Conservation (phyloP, 192 early-diverging fungal species). For the Gaertneriomyces sp. region DNA sequence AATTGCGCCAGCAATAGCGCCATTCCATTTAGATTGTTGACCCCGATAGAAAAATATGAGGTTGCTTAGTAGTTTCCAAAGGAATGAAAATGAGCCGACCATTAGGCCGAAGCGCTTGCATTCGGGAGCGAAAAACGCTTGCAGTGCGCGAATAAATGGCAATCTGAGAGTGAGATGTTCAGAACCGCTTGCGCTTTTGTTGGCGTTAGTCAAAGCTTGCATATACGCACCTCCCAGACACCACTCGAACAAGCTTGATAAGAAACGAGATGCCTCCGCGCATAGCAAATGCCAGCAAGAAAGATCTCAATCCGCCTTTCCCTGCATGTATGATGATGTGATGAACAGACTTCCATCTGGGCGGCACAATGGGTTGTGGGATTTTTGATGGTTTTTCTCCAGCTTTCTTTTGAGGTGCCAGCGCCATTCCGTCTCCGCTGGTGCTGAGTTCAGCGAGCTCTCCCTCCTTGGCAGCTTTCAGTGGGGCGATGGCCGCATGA, state of each 20-base stretch:
- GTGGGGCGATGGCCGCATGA: too few relatives aligned
- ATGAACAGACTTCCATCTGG: constrained; percentile 21
- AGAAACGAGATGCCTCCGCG: constrained; percentile 54
- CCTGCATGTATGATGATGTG: constrained; percentile 47
- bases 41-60: constrained; percentile 29
- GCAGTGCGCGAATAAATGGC: constrained; percentile 38
- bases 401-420: too few relatives aligned
- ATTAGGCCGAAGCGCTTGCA: constrained; percentile 68
- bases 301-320: constrained; percentile 50
- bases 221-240: constrained; percentile 35
- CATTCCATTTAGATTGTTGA: constrained; percentile 34
- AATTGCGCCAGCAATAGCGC: constrained; percentile 22
- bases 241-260: constrained; percentile 45
- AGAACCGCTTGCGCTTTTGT: not conserved
- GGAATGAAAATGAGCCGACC: constrained; percentile 71
- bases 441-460: too few relatives aligned
- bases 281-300: constrained; percentile 50
- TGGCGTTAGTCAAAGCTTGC: not conserved
- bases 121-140: constrained; percentile 54
- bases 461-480: too few relatives aligned
- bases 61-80: constrained; percentile 74
- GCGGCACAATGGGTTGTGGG: constrained; percentile 18
- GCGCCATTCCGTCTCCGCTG: too few relatives aligned
- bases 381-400: not conserved
- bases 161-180: not conserved